Base-by-base conservation (phyloP, 345 rosid species). In the Ricinus communis region DNA sequence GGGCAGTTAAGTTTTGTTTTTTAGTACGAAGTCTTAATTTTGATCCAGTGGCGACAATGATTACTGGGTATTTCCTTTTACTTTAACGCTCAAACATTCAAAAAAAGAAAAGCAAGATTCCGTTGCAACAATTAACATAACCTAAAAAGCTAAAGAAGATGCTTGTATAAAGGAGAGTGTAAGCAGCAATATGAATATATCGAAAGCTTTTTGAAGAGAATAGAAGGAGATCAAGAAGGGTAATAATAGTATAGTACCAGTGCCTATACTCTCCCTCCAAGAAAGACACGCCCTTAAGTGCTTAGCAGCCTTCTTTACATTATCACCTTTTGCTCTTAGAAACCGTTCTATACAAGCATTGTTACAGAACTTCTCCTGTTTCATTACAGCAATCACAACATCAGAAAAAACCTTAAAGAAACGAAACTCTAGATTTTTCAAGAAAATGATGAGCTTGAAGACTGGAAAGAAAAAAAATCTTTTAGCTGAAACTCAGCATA, bases 361-460 rank as follows among this genome's bases (percentile, higher is more conserved):
- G 86, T 80, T 86, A 81, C 99, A 95, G 83, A 89, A 95, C 82
- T 88, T 90, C 85, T 91, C 97, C 99, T 95, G 93, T 82, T 33
- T 18, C 61, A 55, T 7, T 56, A 33, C 6, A 76, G 9, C 25
- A 47, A 53, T 18, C 25, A 56, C 2, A 21, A 33, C 41, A 36
- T n/a, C n/a, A n/a, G n/a, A n/a, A n/a, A n/a, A n/a, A n/a, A n/a
- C n/a, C n/a, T n/a, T n/a, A n/a, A n/a, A n/a, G n/a, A n/a, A n/a
- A n/a, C n/a, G n/a, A n/a, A n/a, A n/a, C n/a, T n/a, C n/a, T n/a
- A 18, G 45, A 55, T 65, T 61, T 22, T 45, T 43, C 19, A 10
- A 7, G 38, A 68, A 41, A 51, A 63, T 40, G 46, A 69, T 47
- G 43, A 38, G 65, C 70, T 11, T 45, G 36, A 47, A 51, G 1